Base-by-base conservation (phyloP, 2,329 filamentous ascomycete genomes). In the Beauveria caledonica region DNA sequence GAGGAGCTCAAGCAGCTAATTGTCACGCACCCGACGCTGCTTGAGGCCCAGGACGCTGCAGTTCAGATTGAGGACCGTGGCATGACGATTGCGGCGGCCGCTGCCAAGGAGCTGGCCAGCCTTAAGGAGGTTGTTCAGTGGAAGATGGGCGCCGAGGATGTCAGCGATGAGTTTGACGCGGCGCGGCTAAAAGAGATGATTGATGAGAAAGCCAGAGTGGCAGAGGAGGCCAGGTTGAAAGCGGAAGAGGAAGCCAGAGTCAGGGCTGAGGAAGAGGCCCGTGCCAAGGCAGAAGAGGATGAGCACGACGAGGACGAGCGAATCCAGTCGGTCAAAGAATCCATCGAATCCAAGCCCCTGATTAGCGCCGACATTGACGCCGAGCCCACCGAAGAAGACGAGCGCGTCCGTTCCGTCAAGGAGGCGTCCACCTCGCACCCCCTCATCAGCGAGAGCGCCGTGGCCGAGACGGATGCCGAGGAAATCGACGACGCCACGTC, bases 121-220 rank as follows among this genome's bases (percentile, higher is more conserved):
- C 78, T 99, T 36, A 96, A 94, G 80, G 86, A 92, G 64, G 88
- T 94, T 61, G 89, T 88, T 8, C 81, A 81, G 62, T 95, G 88
- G 87, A 97, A 97, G 77, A 83, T 96, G 45, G 79, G 81, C 42
- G 86, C 89, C 8, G 77, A 80, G 40, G 93, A 97, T 70, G 77
- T 81, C 2, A 87, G 84, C 13, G 86, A 94, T 56, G 86, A 96
- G 70, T 97, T 96, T 68, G 86, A 88, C 52, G 85, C 83, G 50
- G 86, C 86, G 55, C 77, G 76, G 17, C 82, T 88, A 67, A 82
- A 85, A 55, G 75, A 80, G 10, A 81, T 83, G 21, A 55, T 62
- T 39, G 50, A 54, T 3, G 60, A 58, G 23, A 55, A n/a, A 27
- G 60, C 39, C n/a, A 25, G 40, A 45, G 76, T 70, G 3, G 75